phyloP scores from a whole-genome alignment of 2,329 filamentous ascomycete genomes.

The Botrytis byssoidea region DNA sequence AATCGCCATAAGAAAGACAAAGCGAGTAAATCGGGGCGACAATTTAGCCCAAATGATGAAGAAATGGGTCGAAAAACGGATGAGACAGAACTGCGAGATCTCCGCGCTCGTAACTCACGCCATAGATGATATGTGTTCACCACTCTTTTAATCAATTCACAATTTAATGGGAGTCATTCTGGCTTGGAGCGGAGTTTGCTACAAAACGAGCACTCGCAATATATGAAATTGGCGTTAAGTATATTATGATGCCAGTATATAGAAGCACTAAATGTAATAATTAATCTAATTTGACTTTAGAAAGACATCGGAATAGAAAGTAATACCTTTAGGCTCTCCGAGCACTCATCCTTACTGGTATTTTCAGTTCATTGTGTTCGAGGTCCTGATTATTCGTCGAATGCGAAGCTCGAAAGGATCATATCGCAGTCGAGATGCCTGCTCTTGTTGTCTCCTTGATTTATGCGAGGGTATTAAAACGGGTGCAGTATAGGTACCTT shows the following conservation, averaged over 20 bases:
- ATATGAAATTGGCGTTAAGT: constrained; percentile 1
- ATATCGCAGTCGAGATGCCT: neutral
- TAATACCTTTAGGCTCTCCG: neutral
- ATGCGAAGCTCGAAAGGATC: neutral
- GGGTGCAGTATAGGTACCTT: neutral
- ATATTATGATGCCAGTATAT: constrained; percentile 3
- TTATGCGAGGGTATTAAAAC: neutral
- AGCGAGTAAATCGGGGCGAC: neutral
- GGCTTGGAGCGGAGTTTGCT: neutral
- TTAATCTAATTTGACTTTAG: constrained; percentile 6
- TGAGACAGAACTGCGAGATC: constrained; percentile 21
- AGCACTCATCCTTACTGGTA: neutral
- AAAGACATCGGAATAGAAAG: neutral
- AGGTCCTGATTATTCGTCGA: neutral
- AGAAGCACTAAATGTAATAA: constrained; percentile 4
- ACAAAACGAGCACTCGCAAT: neutral
- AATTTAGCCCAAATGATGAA: constrained; percentile 1
- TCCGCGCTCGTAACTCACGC: neutral
- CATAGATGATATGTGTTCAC: neutral
- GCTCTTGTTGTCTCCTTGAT: neutral
- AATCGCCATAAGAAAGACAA: neutral
- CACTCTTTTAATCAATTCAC: neutral
- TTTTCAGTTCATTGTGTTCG: neutral
- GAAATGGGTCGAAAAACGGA: constrained; percentile 14
- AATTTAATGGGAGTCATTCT: neutral